These are phyloP conservation scores for Bipolaris gigantea DNA, from an alignment of 2,329 filamentous ascomycete genomes.

Conservation along the genomic window DNA sequence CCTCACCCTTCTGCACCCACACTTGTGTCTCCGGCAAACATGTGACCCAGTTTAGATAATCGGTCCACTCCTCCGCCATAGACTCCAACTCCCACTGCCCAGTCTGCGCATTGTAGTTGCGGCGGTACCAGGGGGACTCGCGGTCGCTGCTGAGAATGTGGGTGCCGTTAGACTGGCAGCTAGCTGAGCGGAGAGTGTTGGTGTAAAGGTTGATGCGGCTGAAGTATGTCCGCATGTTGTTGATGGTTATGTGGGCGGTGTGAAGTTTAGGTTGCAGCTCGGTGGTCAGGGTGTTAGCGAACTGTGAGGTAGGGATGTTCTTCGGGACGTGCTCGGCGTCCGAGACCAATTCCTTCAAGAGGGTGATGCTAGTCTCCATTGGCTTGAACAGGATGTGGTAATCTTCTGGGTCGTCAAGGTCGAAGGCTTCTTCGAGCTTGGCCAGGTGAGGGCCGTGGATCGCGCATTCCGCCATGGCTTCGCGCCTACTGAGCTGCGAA, in stretches of 20 bases:
- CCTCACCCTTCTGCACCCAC: neutral
- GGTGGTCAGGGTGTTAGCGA: neutral
- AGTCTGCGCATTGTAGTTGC: neutral
- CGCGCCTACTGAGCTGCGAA: neutral
- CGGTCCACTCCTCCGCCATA: neutral
- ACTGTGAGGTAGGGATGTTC: no score
- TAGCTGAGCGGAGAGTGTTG: no score
- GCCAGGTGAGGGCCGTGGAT: neutral
- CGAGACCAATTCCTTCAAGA: rapidly evolving
- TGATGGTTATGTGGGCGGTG: neutral
- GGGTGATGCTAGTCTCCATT: neutral
- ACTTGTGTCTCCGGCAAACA: neutral
- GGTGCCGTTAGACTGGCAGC: neutral
- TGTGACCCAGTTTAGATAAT: neutral
- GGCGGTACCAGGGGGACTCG: neutral
- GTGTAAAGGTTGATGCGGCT: no score
- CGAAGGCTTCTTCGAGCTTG: neutral
- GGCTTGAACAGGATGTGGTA: neutral
- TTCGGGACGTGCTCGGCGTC: neutral
- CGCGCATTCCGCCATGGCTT: neutral
- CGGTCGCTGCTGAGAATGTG: neutral
- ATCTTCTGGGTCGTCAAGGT: neutral
- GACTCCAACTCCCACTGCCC: neutral
- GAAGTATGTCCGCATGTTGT: no score
- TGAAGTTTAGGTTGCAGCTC: neutral